Evolutionary conservation across 2,329 filamentous ascomycete species (phyloP).

Genomic region (Blumeriella jaapii): DNA sequence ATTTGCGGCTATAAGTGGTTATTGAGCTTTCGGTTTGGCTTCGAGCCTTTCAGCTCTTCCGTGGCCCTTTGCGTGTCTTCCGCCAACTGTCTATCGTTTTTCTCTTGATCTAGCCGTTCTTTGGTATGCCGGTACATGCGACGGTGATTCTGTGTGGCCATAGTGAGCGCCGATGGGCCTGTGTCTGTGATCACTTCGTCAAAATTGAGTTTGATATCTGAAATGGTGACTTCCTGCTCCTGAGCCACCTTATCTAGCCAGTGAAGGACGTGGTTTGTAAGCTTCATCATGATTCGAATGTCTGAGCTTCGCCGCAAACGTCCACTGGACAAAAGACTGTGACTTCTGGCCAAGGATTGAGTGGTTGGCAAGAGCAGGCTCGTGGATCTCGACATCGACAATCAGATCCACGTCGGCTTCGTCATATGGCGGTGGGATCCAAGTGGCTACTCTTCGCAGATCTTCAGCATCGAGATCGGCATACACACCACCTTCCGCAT

Average conservation of each 20-base stretch:
- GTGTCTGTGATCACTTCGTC: constrained; percentile 63
- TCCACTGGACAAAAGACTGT: constrained; percentile 64
- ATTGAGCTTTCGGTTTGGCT: no score
- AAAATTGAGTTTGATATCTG: constrained; percentile 53
- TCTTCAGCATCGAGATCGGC: constrained; percentile 49
- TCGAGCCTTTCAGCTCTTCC: no score
- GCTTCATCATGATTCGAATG: constrained; percentile 53
- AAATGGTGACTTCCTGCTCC: constrained; percentile 45
- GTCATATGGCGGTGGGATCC: constrained; percentile 50
- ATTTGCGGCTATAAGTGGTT: no score
- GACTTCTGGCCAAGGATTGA: constrained; percentile 57
- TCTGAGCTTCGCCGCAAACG: constrained; percentile 56
- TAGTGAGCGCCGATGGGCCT: constrained; percentile 61
- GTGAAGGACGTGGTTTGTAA: constrained; percentile 56
- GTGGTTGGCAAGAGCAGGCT: constrained; percentile 52
- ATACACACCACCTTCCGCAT: constrained; percentile 41
- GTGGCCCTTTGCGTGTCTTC: no score
- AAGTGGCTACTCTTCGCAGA: constrained; percentile 39
- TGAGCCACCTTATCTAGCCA: constrained; percentile 51
- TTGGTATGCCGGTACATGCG: constrained; percentile 51
- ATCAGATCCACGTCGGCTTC: constrained; percentile 55
- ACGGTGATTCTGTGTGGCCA: constrained; percentile 38
- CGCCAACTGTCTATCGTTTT: no score
- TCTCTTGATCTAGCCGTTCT: no score
- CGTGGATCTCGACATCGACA: constrained; percentile 60